These are phyloP conservation scores for Cyclostephanos tholiformis DNA, from an alignment of 108 stramenopile species.

Conservation along the genomic window DNA sequence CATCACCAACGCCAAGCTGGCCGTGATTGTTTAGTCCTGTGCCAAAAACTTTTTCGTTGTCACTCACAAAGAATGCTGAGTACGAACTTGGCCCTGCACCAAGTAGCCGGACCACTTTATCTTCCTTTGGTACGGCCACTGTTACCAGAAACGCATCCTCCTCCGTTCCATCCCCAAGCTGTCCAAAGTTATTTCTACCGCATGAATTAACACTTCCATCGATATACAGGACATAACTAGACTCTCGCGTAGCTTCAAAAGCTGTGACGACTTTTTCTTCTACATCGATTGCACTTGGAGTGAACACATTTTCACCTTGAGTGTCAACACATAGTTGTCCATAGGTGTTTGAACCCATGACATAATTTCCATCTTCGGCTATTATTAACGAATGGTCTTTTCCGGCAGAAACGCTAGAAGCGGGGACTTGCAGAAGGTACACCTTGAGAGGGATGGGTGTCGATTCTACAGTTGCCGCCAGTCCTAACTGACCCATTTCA, in stretches of 20 bases:
- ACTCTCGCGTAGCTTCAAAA: conserved; percentile 31
- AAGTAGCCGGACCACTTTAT: conserved; percentile 1
- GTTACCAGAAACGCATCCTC: conserved; percentile 21
- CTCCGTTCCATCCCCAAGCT: conserved; percentile 46
- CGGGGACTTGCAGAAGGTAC: conserved; percentile 24
- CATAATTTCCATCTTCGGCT: conserved; percentile 17
- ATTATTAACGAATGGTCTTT: conserved; percentile 33
- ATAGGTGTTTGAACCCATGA: conserved; percentile 45
- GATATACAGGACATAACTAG: conserved; percentile 37
- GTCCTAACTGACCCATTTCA: conserved; percentile 48
- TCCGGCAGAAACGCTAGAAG: conserved; percentile 41
- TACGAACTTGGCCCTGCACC: conserved; percentile 44
- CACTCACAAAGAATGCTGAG: conserved; percentile 38
- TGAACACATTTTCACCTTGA: conserved; percentile 26
- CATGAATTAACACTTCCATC: conserved; percentile 43
- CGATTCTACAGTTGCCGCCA: conserved; percentile 22
- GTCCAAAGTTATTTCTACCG: conserved; percentile 44
- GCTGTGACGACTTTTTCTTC: not conserved
- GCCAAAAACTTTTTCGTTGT: conserved; percentile 17
- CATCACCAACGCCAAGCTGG: conserved; percentile 47
- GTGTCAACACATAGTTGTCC: conserved; percentile 50
- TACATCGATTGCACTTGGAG: conserved; percentile 5
- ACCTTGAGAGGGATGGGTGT: conserved; percentile 13
- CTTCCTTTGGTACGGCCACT: conserved; percentile 19
- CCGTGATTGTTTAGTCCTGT: conserved; percentile 37